Conservation (phyloP, 768 basidiomycete genomes). For the Calocera viscosa region DNA sequence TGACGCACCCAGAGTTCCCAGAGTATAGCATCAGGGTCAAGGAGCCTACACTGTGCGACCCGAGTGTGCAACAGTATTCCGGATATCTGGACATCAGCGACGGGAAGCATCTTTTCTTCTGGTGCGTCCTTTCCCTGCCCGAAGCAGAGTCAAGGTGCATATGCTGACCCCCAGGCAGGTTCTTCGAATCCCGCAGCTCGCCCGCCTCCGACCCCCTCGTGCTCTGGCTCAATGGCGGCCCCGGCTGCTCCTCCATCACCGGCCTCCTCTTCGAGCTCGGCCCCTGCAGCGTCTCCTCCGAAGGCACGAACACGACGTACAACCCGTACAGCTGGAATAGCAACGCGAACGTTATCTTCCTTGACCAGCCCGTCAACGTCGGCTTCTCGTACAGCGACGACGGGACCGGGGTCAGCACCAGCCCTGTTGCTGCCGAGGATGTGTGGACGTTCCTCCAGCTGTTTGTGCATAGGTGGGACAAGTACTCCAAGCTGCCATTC, state of each 20-base stretch:
- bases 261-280: constrained; percentile 89
- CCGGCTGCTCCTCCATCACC: constrained; percentile 56
- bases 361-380: constrained; percentile 71
- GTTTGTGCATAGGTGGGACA: constrained; percentile 61
- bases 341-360: constrained; percentile 56
- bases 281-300: constrained; percentile 61
- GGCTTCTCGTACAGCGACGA: constrained; percentile 79
- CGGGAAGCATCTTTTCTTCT: constrained; percentile 78
- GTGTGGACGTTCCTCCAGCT: constrained; percentile 76
- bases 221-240: constrained; percentile 82
- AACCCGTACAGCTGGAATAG: constrained; percentile 83
- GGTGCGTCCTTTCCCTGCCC: constrained; percentile 34
- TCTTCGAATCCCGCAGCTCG: constrained; percentile 70
- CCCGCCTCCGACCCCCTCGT: constrained; percentile 72
- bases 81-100: constrained; percentile 74
- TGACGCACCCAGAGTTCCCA: constrained; percentile 42
- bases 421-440: constrained; percentile 78
- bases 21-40: constrained; percentile 43
- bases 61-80: constrained; percentile 64
- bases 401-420: constrained; percentile 59
- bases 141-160: not conserved
- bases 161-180: constrained; percentile 36
- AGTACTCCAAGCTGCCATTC: constrained; percentile 59
- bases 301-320: constrained; percentile 52
- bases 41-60: constrained; percentile 63